Base-by-base conservation (phyloP, 352 stramenopile species). In the Phytophthora cajani region DNA sequence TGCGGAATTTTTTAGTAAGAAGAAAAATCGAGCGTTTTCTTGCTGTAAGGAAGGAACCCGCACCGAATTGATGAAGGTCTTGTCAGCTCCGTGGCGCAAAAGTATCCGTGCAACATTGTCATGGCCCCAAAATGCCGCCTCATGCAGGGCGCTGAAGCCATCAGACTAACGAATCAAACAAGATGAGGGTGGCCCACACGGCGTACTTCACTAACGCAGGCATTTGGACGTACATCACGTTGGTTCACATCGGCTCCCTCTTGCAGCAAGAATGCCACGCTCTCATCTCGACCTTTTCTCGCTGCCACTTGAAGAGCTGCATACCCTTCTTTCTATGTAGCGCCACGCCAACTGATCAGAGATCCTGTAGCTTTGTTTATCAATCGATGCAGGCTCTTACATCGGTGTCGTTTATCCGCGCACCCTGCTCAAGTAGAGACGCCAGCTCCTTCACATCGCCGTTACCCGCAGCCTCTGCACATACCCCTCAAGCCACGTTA, bases 111-210 rank as follows among this genome's bases (percentile, higher is more conserved):
- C 83, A 27, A 93, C 80, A 49, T 93, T 79, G 61, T 90, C 78
- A 64, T 87, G 66, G 8, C 85, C 85, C 3, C 62, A 72, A 30
- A 93, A 85, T n/a, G 85, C 83, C 12, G 83, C 83, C 66, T 93
- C 85, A 23, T 93, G 85, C 11, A 93, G 67, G 27, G 85, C 78
- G 49, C 78, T 90, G 58, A 90, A 91, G 58, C 83, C 85, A 54
- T 93, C 85, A 1, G 80, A 86, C 85, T 93, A 55, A 55, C 38
- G 5, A 44, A 17, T n/a, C 14, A 44, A 44, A 42, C 14, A 44
- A 44, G 14, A 6, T 14, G 36, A 44, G 14, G 16, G 11, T 16
- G 36, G 16, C 27, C 38, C 12, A 44, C n/a, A 44, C 38, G 8
- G 4, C 8, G 38, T 44, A 44, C 36, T 11, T 36, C 30, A 10